Base-by-base conservation (phyloP, 148 eudicot species). In the Camellia granthamiana region DNA sequence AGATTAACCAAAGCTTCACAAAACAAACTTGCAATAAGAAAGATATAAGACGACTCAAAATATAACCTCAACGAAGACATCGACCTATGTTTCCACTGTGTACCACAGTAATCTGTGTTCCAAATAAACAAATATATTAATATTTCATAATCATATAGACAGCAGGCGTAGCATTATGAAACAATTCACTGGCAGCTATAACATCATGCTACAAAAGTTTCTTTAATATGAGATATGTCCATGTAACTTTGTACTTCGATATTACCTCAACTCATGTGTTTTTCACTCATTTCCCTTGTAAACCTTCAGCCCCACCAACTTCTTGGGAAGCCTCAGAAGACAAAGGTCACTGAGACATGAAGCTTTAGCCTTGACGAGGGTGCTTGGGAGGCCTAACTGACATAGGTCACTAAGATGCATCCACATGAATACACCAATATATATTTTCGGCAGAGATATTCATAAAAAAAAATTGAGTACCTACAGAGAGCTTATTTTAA, bases 401-500 rank as follows among this genome's bases (percentile, higher is more conserved):
- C 44, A 74, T 55, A 61, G 51, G 64, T 74, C 77, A 74, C 77
- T 58, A 74, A 56, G 64, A 56, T 74, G 13, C 65, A 74, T 56
- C 61, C 64, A 56, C 4, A 74, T 56, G 65, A 74, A 38, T 74
- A 56, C 43, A 74, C 65, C 52, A 74, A 44, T 41, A 74, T 74
- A 21, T 74, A 74, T 14, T 41, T 41, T 56, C 51, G 58, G 63
- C 63, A 58, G 49, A 21, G 49, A 58, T 18, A 74, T 74, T 38
- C 70, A 69, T 18, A 19, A 16, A 56, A n/a, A n/a, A 30, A 74
- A 15, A 64, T 56, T 10, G 3, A 74, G 61, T 58, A 16, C 77
- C 46, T 43, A 72, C 38, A 38, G 49, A 74, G 43, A 74, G 51
- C 23, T 56, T 73, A 73, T 23, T 67, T 12, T 55, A 74, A 61